Conservation (phyloP, 768 basidiomycete species). For the Sistotremastrum niveocremeum region DNA sequence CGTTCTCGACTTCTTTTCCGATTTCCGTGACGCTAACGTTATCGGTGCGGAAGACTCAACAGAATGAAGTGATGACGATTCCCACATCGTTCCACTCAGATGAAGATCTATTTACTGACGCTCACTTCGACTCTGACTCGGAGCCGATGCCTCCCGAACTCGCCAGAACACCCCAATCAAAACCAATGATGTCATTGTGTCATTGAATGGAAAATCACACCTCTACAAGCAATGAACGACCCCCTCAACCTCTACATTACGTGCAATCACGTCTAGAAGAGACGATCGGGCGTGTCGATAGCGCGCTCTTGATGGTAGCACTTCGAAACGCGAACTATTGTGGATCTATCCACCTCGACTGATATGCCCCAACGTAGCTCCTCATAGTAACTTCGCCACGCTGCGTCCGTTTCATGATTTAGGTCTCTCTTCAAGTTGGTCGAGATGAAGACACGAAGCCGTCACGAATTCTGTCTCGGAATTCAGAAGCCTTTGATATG, state of each 20-base stretch:
- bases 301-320: slow-evolving; percentile 23
- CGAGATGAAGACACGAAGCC: too few relatives aligned
- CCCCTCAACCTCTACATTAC: slow-evolving; percentile 26
- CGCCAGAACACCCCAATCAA: too few relatives aligned
- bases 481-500: too few relatives aligned
- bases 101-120: slow-evolving; percentile 18
- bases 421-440: too few relatives aligned
- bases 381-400: too few relatives aligned
- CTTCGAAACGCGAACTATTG: background rate
- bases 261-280: too few relatives aligned
- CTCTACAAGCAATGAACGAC: slow-evolving; percentile 8
- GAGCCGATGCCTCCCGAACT: slow-evolving; percentile 2
- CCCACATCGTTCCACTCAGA: slow-evolving; percentile 2
- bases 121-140: slow-evolving; percentile 28
- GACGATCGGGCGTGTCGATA: slow-evolving; percentile 31
- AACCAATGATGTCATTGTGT: too few relatives aligned
- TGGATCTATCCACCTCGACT: background rate
- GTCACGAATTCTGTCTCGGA: too few relatives aligned
- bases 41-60: slow-evolving; percentile 47
- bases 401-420: too few relatives aligned
- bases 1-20: background rate
- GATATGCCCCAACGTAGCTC: too few relatives aligned
- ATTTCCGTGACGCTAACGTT: background rate
- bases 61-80: slow-evolving; percentile 48
- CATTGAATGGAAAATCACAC: too few relatives aligned